Base-by-base conservation (phyloP, 1,284 basidiomycete genomes). In the Malassezia japonica region DNA sequence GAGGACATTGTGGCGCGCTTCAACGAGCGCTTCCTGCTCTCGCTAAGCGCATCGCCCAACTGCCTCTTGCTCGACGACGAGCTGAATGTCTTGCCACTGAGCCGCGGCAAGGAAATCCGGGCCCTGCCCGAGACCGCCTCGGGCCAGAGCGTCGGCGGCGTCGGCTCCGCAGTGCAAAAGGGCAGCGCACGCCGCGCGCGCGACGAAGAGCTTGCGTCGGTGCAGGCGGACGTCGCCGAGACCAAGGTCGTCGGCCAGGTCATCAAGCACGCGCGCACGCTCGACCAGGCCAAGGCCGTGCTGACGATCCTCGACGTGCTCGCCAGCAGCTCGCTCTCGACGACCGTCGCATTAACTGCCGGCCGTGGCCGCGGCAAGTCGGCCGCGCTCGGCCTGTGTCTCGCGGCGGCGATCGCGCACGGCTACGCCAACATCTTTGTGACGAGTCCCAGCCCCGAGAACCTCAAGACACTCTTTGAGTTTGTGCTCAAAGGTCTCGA, bases 401-500 rank as follows among this genome's bases (percentile, higher is more conserved):
- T 98, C 51, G 86, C 92, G 6, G 86, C 89, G 13, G 90, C 94
- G 1, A 78, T 98, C 18, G 86, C 85, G 1, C 87, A 95, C 69
- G 90, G 90, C 16, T 98, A 98, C 74, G 86, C 87, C 49, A 99
- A 99, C 75, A 89, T 98, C 57, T 99, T 98, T 72, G 89, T 98
- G 43, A 98, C 94, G 4, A 91, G 87, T 68, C 94, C 94, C 1
- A 89, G 85, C 69, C 94, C 94, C 1, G 92, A 96, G 75, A 99
- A 99, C 75, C 77, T 99, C 75, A 90, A 86, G 76, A 98, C 92
- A 0, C 74, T 96, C n/a, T 99, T 96, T 72, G 89, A 96, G 61
- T 98, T 99, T 70, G 80, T 96, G 37, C 94, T 96, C 79, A 95
- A 95, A 74, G 94, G 92, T 0, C 79, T 99, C 75, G 90, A 96